Conservation (phyloP, 169 alveolate genomes). For the Plasmodium inui region DNA sequence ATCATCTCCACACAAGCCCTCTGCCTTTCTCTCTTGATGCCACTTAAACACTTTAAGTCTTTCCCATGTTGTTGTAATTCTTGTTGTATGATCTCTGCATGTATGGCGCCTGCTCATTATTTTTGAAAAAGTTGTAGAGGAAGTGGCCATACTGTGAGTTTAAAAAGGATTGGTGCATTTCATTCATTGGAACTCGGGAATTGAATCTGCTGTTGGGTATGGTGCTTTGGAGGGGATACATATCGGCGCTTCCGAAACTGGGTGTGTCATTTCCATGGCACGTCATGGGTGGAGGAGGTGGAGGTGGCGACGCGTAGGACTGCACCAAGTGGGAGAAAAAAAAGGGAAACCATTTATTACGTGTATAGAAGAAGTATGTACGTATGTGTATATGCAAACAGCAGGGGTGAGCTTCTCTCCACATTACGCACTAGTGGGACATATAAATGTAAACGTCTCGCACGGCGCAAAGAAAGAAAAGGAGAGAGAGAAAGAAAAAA, state of each 20-base stretch:
- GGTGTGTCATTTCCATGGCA: slow-evolving; percentile 71
- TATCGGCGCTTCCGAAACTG: slow-evolving; percentile 25
- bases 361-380: not conserved
- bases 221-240: slow-evolving; percentile 40
- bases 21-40: not conserved
- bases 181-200: slow-evolving; percentile 44
- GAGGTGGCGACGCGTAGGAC: slow-evolving; percentile 65
- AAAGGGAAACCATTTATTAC: not conserved
- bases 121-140: slow-evolving; percentile 57
- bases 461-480: not conserved
- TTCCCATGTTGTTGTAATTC: slow-evolving; percentile 63
- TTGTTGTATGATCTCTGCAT: slow-evolving; percentile 64
- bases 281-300: slow-evolving; percentile 74
- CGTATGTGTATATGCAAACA: not conserved
- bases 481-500: no score
- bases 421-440: not conserved
- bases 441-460: not conserved
- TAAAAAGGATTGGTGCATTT: slow-evolving; percentile 56
- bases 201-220: slow-evolving; percentile 52
- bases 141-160: slow-evolving; percentile 61
- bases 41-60: slow-evolving; percentile 10
- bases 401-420: not conserved
- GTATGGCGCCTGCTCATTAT: slow-evolving; percentile 59
- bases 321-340: not conserved
- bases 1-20: not conserved